Percentiles rank a stretch among this genome's conserved stretches.
Conservation (phyloP, 345 rosid species). For the Populus euphratica region DNA sequence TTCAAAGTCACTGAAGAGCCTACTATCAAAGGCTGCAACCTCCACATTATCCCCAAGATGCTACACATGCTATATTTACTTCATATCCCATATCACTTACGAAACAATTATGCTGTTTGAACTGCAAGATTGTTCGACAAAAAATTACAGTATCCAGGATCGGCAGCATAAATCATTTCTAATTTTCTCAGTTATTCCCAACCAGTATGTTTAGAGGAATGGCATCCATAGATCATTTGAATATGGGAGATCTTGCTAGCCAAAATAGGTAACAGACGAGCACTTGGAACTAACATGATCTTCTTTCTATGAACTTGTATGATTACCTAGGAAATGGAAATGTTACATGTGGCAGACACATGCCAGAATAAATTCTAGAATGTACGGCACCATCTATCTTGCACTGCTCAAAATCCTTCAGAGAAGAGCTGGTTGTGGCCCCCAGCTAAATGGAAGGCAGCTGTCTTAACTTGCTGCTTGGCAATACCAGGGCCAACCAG, state of each 20-base stretch:
- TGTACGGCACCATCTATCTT: not conserved
- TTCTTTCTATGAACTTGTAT: no score
- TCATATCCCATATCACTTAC: no score
- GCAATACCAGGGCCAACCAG: not conserved
- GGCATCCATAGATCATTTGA: no score
- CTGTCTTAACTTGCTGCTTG: not conserved
- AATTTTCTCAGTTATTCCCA: no score
- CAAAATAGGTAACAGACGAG: not conserved
- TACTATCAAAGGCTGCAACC: no score
- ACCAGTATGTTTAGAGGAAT: not conserved
- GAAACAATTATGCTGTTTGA: not conserved
- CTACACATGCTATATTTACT: no score
- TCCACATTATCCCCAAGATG: no score
- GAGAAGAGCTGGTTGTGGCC: not conserved
- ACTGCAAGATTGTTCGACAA: not conserved
- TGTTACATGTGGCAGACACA: not conserved
- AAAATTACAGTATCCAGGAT: no score
- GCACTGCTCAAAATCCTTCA: not conserved
- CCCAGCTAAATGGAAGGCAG: not conserved
- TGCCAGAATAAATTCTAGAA: not conserved
- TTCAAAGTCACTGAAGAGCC: no score
- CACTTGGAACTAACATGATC: not conserved
- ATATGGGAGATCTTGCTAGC: not conserved
- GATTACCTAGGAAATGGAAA: not conserved
- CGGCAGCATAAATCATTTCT: no score